A percentile compares a stretch with the other conserved stretches of the same genome.
phyloP scores from a whole-genome alignment of 1,284 basidiomycete species.

The Acaromyces ingoldii region DNA sequence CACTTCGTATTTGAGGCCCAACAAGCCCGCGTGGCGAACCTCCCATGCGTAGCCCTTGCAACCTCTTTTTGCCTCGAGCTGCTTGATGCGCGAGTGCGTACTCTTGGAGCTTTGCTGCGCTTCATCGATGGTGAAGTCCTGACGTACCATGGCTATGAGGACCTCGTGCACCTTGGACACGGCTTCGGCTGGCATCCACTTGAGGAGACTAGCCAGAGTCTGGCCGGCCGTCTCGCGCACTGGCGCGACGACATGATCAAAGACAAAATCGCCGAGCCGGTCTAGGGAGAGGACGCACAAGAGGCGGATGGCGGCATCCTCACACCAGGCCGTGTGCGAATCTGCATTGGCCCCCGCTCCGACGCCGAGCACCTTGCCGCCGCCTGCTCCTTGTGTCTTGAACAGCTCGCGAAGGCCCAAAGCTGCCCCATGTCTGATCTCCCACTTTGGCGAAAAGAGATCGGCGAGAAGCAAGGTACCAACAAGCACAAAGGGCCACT shows the following conservation, averaged over 20 bases:
- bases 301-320: conserved; percentile 77
- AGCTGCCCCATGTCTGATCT: conserved; percentile 87
- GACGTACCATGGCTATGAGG: conserved; percentile 87
- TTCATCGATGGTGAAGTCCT: conserved; percentile 58
- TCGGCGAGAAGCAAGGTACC: conserved; percentile 76
- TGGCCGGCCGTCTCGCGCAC: conserved; percentile 95
- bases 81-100: background rate
- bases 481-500: conserved; percentile 85
- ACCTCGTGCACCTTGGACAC: conserved; percentile 75
- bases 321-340: conserved; percentile 77
- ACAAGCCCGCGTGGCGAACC: conserved; percentile 88
- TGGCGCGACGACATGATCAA: conserved; percentile 94
- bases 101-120: background rate
- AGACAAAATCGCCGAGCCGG: conserved; percentile 94
- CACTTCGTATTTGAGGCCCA: conserved; percentile 96
- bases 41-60: conserved; percentile 78
- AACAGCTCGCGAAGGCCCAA: conserved; percentile 85
- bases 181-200: conserved; percentile 72
- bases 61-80: conserved; percentile 15
- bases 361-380: conserved; percentile 60
- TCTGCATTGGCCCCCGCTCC: conserved; percentile 18
- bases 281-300: conserved; percentile 91
- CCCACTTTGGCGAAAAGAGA: conserved; percentile 80
- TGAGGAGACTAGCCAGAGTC: conserved; percentile 80
- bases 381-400: conserved; percentile 74